Evolutionary conservation across 768 basidiomycete species (phyloP), one percentile per base, ranked within the genome.

Genomic region (Russula compacta): DNA sequence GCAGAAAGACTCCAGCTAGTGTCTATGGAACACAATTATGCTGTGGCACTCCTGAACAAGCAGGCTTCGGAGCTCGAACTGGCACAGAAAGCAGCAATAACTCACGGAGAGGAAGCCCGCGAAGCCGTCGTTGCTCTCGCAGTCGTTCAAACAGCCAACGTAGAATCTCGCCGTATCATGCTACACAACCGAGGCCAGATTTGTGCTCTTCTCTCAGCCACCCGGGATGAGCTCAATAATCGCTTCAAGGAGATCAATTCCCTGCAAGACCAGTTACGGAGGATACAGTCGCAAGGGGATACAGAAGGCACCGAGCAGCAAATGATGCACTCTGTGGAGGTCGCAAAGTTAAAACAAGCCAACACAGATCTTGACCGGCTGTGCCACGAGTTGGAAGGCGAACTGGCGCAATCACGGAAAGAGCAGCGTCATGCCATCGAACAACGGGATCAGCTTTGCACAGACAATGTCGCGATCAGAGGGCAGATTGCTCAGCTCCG

Each of bases 371-470:
- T 70, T 21, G 58, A 59, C 49, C 55, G 46, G 9, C 43, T 35
- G 7, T 40, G 56, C 14, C 29, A 38, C 24, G 49, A 66, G 39
- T 33, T 66, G 39, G 59, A 66, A 40, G 53, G 51, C 11, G 64
- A 70, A 44, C 64, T 73, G n/a, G 64, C 36, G 15, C 52, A 47
- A 39, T 58, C 63, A 11, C 64, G 63, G 56, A 46, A 67, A 43
- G 66, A 68, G 44, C 66, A 69, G 9, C 64, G 66, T 42, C 43
- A 53, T 24, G 50, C 53, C 40, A 14, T 58, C 17, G 63, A 52
- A 33, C 61, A 66, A 46, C 46, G 58, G 39, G 40, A 56, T 33
- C 44, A 64, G 59, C 53, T 51, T 58, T 19, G 51, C n/a, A 42
- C 51, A 14, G 47, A 56, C n/a, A 51, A 6, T 6, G 60, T 42